These are phyloP conservation scores for Emericellopsis cladophorae DNA, from an alignment of 2,329 filamentous ascomycete species.

Conservation along the genomic window DNA sequence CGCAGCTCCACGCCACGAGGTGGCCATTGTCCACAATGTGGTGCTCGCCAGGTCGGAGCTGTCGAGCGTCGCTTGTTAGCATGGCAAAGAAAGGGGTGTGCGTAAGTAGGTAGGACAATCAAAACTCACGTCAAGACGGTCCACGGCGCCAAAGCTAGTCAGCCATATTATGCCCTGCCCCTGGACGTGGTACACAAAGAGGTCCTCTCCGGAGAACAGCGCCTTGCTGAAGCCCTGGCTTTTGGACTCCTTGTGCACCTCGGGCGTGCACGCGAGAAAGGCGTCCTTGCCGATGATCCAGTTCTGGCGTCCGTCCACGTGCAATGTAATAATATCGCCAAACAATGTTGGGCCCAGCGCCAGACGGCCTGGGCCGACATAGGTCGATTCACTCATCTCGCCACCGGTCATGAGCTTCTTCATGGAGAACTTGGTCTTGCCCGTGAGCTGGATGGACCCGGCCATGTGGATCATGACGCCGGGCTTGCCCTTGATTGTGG, in stretches of 20 bases:
- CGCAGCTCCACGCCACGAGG: constrained; percentile 10
- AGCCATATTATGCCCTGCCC: constrained; percentile 9
- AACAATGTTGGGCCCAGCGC: constrained; percentile 8
- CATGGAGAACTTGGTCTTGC: constrained; percentile 9
- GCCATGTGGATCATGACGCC: constrained; percentile 10
- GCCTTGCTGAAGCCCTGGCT: constrained; percentile 8
- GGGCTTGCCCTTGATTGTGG: constrained; percentile 4
- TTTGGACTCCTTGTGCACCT: constrained; percentile 7
- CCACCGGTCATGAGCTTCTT: constrained; percentile 8
- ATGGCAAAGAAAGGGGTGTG: neutral
- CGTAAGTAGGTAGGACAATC: neutral
- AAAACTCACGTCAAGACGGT: constrained; percentile 9
- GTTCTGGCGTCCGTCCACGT: constrained; percentile 4
- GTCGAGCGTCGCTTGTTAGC: neutral
- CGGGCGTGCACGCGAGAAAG: constrained; percentile 8
- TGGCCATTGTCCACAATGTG: constrained; percentile 53
- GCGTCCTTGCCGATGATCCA: constrained; percentile 8
- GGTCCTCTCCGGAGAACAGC: constrained; percentile 9
- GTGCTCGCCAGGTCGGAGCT: constrained; percentile 9
- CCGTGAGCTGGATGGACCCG: constrained; percentile 6
- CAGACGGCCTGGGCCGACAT: constrained; percentile 5
- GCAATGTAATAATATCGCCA: constrained; percentile 9
- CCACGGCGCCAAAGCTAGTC: constrained; percentile 9
- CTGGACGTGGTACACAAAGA: constrained; percentile 7
- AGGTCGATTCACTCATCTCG: constrained; percentile 8